phyloP scores from a whole-genome alignment of 192 early-diverging fungal species.

The Gaertneriomyces semiglobifer region DNA sequence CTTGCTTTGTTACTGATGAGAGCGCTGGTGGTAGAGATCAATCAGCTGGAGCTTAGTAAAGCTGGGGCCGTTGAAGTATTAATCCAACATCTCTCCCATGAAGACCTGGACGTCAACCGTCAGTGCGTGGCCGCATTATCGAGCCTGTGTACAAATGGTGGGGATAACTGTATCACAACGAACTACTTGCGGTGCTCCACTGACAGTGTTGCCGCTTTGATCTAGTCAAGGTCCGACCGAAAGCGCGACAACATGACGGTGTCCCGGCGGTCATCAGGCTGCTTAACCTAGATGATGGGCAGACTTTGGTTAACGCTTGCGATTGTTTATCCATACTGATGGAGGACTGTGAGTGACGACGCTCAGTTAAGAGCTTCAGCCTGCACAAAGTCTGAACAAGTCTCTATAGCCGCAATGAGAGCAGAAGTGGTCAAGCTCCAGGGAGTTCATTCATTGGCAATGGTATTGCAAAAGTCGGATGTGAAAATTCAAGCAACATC shows the following conservation, averaged over 20 bases:
- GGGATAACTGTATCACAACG: not conserved
- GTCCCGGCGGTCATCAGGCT: slow-evolving; percentile 37
- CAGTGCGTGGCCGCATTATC: slow-evolving; percentile 43
- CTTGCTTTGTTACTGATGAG: too few relatives aligned
- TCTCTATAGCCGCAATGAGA: slow-evolving; percentile 23
- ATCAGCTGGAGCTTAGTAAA: slow-evolving; percentile 50
- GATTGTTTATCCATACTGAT: slow-evolving; percentile 51
- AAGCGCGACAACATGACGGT: slow-evolving; percentile 33
- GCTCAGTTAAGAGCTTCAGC: slow-evolving; percentile 7
- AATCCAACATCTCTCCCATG: slow-evolving; percentile 39
- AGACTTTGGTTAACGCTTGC: slow-evolving; percentile 43
- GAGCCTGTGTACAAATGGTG: slow-evolving; percentile 46
- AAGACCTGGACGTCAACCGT: slow-evolving; percentile 43
- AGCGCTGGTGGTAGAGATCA: slow-evolving; percentile 29
- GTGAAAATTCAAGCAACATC: slow-evolving; percentile 23
- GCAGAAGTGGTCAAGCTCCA: slow-evolving; percentile 31
- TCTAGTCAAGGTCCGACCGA: slow-evolving; percentile 42
- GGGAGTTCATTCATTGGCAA: slow-evolving; percentile 26
- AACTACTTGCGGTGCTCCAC: not conserved
- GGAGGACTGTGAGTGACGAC: slow-evolving; percentile 46
- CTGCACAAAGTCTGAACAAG: not conserved
- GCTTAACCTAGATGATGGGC: slow-evolving; percentile 38
- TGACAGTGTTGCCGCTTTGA: slow-evolving; percentile 4
- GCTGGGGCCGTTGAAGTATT: slow-evolving; percentile 40
- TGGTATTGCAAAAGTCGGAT: slow-evolving; percentile 29